A percentile compares a stretch with the other conserved stretches of the same genome.
Conservation (phyloP, 2,329 filamentous ascomycete genomes). For the Madurella mycetomatis region DNA sequence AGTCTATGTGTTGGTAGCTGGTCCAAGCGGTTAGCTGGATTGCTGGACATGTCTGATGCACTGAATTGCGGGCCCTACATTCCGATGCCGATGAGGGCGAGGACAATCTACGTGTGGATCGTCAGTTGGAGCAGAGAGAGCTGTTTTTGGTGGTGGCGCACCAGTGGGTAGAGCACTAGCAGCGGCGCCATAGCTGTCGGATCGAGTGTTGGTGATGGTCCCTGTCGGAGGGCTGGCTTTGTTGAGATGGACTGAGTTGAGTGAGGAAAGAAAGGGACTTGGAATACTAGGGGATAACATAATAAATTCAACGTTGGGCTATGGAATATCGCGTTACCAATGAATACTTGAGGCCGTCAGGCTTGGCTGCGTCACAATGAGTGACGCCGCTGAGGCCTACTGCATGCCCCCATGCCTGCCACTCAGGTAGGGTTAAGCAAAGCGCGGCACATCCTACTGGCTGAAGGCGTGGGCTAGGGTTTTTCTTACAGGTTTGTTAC, state of each 20-base stretch:
- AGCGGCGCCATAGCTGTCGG: background rate
- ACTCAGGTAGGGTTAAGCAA: too few species aligned
- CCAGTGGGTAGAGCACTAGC: background rate
- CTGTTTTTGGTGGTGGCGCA: background rate
- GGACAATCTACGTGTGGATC: slow-evolving; percentile 17
- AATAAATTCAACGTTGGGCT: background rate
- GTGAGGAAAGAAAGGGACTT: background rate
- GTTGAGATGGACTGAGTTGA: background rate
- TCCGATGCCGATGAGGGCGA: slow-evolving; percentile 24
- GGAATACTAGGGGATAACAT: too few species aligned
- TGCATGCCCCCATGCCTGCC: background rate
- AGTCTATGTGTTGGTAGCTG: slow-evolving; percentile 39
- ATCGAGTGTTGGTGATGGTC: background rate
- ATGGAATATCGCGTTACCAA: background rate
- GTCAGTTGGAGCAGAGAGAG: background rate
- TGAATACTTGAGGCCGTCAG: background rate
- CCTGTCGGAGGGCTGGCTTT: background rate
- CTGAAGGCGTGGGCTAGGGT: too few species aligned
- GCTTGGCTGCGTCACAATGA: background rate
- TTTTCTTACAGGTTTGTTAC: too few species aligned
- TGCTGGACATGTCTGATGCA: background rate
- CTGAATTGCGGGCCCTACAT: slow-evolving; percentile 30
- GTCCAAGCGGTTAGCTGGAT: background rate
- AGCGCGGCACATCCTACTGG: too few species aligned
- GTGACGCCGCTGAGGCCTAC: background rate